Base-by-base conservation (phyloP, 345 rosid species). In the Eucalyptus leucophloia region DNA sequence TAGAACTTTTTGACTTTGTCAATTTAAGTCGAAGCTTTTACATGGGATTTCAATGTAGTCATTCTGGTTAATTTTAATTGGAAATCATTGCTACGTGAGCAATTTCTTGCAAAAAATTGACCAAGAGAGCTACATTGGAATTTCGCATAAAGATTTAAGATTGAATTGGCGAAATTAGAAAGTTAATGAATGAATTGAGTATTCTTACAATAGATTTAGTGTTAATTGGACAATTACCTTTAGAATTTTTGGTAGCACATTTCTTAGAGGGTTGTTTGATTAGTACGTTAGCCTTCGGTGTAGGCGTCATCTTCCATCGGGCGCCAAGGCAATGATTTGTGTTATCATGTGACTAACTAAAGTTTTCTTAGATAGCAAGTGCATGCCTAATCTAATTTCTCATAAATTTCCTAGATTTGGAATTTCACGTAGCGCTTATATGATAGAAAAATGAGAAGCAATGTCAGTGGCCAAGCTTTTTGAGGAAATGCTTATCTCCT, bases 31-130 rank as follows among this genome's bases (percentile, higher is more conserved):
- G 0, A 53, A 53, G 26, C 58, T 53, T 53, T 53, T 53, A 0
- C 26, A 1, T 53, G 58, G 26, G 11, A 8, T 53, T 53, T 53
- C 58, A 53, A 53, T 19, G 0, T 53, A 53, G 26, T 53, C 58
- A 53, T 53, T 53, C 2, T 53, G 0, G 24, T 53, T 53, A 53
- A 53, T 53, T 21, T 53, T 0, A 53, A 53, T 0, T 19, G 26
- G 9, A 51, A 3, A 51, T 51, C 9, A 0, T 51, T 51, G 56
- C 56, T 3, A 0, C 0, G 1, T 53, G 0, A 56, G 7, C 1
- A 1, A 56, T 56, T 56, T 56, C 62, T 1, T 56, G 4, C 62
- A 24, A 56, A 56, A 56, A 56, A 56, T 24, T 56, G 30, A 56
- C 30, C 2, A 23, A 0, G 6, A 56, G 14, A 24, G 13, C 28